Percentiles rank a stretch among this genome's conserved stretches.
phyloP scores from a whole-genome alignment of 2,329 filamentous ascomycete species.

The Nemania serpens region DNA sequence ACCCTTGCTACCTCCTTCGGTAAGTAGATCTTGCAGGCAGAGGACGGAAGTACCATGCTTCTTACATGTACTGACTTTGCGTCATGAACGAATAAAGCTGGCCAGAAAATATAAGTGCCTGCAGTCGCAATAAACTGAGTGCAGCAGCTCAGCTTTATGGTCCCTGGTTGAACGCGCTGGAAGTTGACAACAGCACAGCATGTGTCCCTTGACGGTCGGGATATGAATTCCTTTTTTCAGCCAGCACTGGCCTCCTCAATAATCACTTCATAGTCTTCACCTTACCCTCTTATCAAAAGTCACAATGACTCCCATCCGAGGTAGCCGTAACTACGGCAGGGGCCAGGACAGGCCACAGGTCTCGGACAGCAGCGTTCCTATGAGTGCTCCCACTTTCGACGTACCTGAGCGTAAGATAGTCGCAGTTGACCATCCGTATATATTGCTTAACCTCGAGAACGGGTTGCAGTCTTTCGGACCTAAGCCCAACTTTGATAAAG shows the following conservation, averaged over 20 bases:
- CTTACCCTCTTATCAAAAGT: neutral
- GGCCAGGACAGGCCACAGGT: conserved; percentile 12
- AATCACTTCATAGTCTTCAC: neutral
- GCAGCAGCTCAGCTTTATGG: too few relatives aligned
- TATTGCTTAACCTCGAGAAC: conserved; percentile 48
- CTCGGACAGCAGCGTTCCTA: conserved; percentile 12
- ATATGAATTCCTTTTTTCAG: neutral
- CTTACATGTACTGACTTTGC: too few relatives aligned
- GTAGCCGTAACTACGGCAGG: conserved; percentile 6
- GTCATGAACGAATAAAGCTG: too few relatives aligned
- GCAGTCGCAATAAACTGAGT: too few relatives aligned
- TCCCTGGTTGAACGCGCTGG: too few relatives aligned
- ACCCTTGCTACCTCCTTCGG: too few relatives aligned
- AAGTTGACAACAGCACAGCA: too few relatives aligned
- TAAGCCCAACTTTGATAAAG: conserved; percentile 46
- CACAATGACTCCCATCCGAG: conserved; percentile 11
- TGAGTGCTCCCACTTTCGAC: conserved; percentile 44
- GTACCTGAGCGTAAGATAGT: conserved; percentile 47
- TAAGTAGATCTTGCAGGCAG: too few relatives aligned
- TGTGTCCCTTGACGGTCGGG: too few relatives aligned
- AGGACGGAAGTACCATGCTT: too few relatives aligned
- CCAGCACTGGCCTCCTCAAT: neutral
- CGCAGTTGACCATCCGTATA: conserved; percentile 51
- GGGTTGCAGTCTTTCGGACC: conserved; percentile 48
- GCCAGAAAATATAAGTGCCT: too few relatives aligned